Evolutionary conservation across 2,329 filamentous ascomycete species (phyloP).

Genomic region (Talaromyces verruculosus): DNA sequence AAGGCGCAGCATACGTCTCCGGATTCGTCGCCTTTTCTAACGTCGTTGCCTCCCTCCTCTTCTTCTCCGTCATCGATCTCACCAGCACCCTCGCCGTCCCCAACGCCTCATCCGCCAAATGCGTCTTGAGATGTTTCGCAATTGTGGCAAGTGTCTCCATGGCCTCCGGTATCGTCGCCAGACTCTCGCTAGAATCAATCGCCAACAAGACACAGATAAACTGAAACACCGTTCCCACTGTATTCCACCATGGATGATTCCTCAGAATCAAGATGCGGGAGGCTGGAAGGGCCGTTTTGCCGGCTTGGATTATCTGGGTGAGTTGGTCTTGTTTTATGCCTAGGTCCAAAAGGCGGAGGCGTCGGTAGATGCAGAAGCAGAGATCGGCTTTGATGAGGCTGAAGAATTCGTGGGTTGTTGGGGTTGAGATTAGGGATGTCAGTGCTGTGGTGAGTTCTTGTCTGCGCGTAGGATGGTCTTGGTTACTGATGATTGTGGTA

Average conservation of each 20-base stretch:
- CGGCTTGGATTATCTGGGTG: constrained; percentile 38
- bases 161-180: constrained; percentile 36
- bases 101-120: constrained; percentile 37
- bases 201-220: constrained; percentile 45
- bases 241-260: constrained; percentile 46
- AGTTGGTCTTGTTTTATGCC: constrained; percentile 39
- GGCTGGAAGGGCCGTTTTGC: constrained; percentile 36
- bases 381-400: constrained; percentile 32
- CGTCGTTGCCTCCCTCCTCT: constrained; percentile 26
- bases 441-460: constrained; percentile 22
- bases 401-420: constrained; percentile 34
- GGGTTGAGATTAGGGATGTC: constrained; percentile 18
- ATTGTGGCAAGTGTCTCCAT: constrained; percentile 43
- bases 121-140: constrained; percentile 34
- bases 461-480: constrained; percentile 17
- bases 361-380: constrained; percentile 40
- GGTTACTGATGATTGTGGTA: background rate
- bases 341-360: constrained; percentile 42
- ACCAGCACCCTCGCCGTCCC: constrained; percentile 28
- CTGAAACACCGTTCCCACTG: constrained; percentile 45
- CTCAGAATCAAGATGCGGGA: constrained; percentile 36
- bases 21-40: constrained; percentile 24
- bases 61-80: constrained; percentile 30
- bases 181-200: constrained; percentile 40
- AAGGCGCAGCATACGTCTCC: background rate